These are phyloP conservation scores for Pichia heedii DNA, from an alignment of 805 yeast genomes.

Conservation along the genomic window DNA sequence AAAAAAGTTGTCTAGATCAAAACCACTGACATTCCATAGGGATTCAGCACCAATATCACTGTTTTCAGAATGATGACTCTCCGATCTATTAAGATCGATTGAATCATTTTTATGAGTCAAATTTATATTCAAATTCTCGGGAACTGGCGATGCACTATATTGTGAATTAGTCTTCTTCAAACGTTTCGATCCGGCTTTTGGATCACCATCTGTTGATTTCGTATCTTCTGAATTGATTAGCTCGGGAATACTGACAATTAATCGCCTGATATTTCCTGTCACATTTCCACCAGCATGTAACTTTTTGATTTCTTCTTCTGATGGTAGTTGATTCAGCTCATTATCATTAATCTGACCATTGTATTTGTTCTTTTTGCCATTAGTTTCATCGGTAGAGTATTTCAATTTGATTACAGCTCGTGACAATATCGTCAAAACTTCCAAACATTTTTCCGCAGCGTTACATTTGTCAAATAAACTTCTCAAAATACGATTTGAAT, in stretches of 20 bases:
- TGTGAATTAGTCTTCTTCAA: no score
- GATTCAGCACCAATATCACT: neutral
- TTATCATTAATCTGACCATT: neutral
- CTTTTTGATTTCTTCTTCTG: slow-evolving; percentile 21
- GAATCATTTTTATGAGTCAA: neutral
- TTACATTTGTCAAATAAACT: slow-evolving; percentile 64
- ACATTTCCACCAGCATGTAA: slow-evolving; percentile 30
- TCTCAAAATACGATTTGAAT: slow-evolving; percentile 48
- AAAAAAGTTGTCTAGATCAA: slow-evolving; percentile 38
- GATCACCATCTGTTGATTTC: neutral
- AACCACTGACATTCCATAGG: slow-evolving; percentile 28
- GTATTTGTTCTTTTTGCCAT: neutral
- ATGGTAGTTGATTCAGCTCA: slow-evolving; percentile 21
- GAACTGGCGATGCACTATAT: no score
- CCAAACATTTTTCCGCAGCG: slow-evolving; percentile 65
- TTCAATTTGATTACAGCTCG: slow-evolving; percentile 61
- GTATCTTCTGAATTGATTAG: slow-evolving; percentile 12
- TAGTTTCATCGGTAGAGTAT: slow-evolving; percentile 21
- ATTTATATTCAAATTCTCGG: no score
- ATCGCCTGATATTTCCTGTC: slow-evolving; percentile 30
- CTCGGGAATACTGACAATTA: slow-evolving; percentile 29
- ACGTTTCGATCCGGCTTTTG: no score
- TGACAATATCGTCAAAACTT: slow-evolving; percentile 60
- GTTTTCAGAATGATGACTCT: neutral
- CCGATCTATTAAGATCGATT: neutral